Evolutionary conservation across 257 asterid genomes (phyloP), one percentile per base, ranked within the genome.

Genomic region (Nicotiana tabacum): DNA sequence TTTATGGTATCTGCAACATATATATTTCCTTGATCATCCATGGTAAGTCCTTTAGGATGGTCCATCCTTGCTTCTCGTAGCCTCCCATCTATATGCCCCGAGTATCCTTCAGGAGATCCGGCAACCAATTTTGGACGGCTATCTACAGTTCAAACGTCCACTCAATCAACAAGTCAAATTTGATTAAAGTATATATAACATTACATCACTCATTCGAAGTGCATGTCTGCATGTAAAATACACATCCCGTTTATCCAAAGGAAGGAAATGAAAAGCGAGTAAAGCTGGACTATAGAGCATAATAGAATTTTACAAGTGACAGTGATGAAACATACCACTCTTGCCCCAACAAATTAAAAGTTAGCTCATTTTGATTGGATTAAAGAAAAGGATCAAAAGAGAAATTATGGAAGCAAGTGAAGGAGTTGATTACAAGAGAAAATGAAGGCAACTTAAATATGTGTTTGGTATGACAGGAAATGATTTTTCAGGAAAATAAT

Each of bases 1-100:
- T 96, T 96, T 91, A 84, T 64, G n/a, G 99, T 90, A 88, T 96
- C 99, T 0, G 99, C 99, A 84, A 96, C 86, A 46, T 96, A 96
- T 11, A 94, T 80, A 80, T 96, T 94, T 74, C 99, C 99, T 51
- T 85, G 84, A 74, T 90, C 97, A 74, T 96, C 99, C 78, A 92
- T 69, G 0, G 99, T 83, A 33, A 94, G 88, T 55, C 99, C 99
- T 87, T 92, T 94, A 1, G 99, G 99, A 83, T 88, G 97, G 88
- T 94, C 90, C 97, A 96, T 76, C 86, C 94, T 90, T 43, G 99
- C 96, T 87, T 93, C 98, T 81, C 97, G 90, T 85, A 91, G 90
- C 92, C 83, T 94, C 82, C 98, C 99, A 58, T 96, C 99, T 16
- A 96, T 92, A 83, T 96, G 99, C 1, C 99, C 98, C 0, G 92